Conservation (phyloP, 495 filamentous ascomycete genomes). For the Usnea hakonensis region DNA sequence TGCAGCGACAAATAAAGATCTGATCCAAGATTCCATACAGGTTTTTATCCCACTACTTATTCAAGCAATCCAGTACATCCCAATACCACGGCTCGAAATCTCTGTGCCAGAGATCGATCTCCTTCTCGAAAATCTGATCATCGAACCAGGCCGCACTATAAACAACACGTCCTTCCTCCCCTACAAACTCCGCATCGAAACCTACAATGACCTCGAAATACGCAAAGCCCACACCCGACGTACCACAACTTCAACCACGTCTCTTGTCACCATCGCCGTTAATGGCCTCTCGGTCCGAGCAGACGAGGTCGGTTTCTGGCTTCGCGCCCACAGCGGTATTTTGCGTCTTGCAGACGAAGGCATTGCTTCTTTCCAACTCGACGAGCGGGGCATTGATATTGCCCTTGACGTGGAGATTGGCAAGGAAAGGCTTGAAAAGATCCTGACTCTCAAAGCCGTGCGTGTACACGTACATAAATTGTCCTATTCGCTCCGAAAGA, state of each 20-base stretch:
- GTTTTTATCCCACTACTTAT: constrained; percentile 75
- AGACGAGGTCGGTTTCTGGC: constrained; percentile 76
- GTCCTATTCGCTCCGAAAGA: constrained; percentile 64
- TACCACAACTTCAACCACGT: constrained; percentile 57
- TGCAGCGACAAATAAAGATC: constrained; percentile 52
- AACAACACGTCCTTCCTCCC: constrained; percentile 87
- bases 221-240: constrained; percentile 65
- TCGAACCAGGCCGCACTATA: constrained; percentile 80
- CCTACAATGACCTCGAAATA: constrained; percentile 79
- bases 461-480: constrained; percentile 80
- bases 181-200: constrained; percentile 69
- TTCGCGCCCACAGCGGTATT: constrained; percentile 60
- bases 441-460: constrained; percentile 68
- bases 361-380: constrained; percentile 74
- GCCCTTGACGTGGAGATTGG: constrained; percentile 74
- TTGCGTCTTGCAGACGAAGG: constrained; percentile 69
- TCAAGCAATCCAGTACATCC: constrained; percentile 70
- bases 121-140: constrained; percentile 78
- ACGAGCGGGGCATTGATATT: constrained; percentile 80
- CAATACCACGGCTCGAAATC: constrained; percentile 79
- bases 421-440: constrained; percentile 63
- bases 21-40: constrained; percentile 65
- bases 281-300: constrained; percentile 75
- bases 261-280: constrained; percentile 65
- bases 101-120: constrained; percentile 77